Evolutionary conservation across 1,284 basidiomycete genomes (phyloP).

Genomic region (Bjerkandera adusta): DNA sequence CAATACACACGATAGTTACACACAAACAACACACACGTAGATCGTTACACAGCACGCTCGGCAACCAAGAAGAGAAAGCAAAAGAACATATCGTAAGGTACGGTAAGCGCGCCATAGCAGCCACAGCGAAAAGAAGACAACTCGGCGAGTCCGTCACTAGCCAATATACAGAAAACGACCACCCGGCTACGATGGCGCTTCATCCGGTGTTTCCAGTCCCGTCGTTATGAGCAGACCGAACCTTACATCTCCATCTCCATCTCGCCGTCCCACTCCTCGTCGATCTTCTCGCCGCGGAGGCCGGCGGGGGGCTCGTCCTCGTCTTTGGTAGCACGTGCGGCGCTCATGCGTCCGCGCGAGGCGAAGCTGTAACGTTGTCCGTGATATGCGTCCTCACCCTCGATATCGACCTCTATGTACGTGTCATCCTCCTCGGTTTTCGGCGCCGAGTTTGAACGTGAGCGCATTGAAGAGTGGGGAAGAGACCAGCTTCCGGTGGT

Average conservation of each 20-base stretch:
- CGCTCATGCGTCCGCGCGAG: slow-evolving; percentile 26
- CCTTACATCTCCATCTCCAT: slow-evolving; percentile 38
- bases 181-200: too few relatives aligned
- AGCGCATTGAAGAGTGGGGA: slow-evolving; percentile 49
- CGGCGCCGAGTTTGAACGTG: slow-evolving; percentile 35
- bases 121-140: too few relatives aligned
- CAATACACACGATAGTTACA: too few relatives aligned
- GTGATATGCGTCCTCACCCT: slow-evolving; percentile 17
- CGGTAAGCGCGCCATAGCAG: too few relatives aligned
- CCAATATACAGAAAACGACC: too few relatives aligned
- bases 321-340: slow-evolving; percentile 26
- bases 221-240: too few relatives aligned
- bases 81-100: too few relatives aligned
- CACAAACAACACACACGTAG: too few relatives aligned
- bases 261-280: slow-evolving; percentile 39
- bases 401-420: slow-evolving; percentile 33
- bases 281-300: slow-evolving; percentile 30
- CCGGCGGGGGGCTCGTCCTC: slow-evolving; percentile 29
- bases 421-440: slow-evolving; percentile 34
- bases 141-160: too few relatives aligned
- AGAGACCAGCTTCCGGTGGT: slow-evolving; percentile 47
- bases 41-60: too few relatives aligned
- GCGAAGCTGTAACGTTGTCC: slow-evolving; percentile 25
- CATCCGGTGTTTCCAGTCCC: too few relatives aligned
- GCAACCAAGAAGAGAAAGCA: too few relatives aligned